Base-by-base conservation (phyloP, 306 rosid genomes). In the Vigna mungo region DNA sequence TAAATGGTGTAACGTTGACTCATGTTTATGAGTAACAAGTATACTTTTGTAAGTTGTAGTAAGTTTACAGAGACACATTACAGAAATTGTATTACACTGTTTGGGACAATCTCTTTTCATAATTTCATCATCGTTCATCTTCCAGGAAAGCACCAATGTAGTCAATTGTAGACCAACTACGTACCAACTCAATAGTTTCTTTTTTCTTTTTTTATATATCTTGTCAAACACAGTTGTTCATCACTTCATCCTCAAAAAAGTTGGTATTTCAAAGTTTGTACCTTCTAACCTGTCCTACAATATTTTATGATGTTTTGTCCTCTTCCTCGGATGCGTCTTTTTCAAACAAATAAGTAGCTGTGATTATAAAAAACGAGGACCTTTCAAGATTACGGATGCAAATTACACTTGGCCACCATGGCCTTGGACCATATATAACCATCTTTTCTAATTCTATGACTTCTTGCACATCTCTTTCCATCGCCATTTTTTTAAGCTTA, bases 261-360 rank as follows among this genome's bases (percentile, higher is more conserved):
- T 27, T 7, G 37, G 14, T 27, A 18, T 25, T 54, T 75, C 6
- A 16, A 71, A 78, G 76, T 48, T 44, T 18, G 27, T 18, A 59
- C 10, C 43, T 47, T 34, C 66, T 37, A 15, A 66, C 23, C 67
- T 69, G 74, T 74, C 78, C 32, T 69, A 61, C 39, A 21, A 58
- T 65, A 41, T 43, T 23, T 72, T 55, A 59, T 68, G 71, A 21
- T 52, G 49, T 48, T 51, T 82, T 84, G 72, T 83, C 75, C 71
- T 43, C 32, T 75, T 14, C 17, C 76, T 56, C 1, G 68, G 65
- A 82, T 30, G 63, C 60, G 62, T 81, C 87, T 30, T 41, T 56
- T 60, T 48, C 84, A 49, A 53, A 75, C 48, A 74, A 82, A 80
- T 68, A 84, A 78, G 74, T 41, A 78, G 83, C 87, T 74, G 76